These are phyloP conservation scores for Chaetomium globosum DNA, from an alignment of 2,329 filamentous ascomycete species.

Conservation along the genomic window DNA sequence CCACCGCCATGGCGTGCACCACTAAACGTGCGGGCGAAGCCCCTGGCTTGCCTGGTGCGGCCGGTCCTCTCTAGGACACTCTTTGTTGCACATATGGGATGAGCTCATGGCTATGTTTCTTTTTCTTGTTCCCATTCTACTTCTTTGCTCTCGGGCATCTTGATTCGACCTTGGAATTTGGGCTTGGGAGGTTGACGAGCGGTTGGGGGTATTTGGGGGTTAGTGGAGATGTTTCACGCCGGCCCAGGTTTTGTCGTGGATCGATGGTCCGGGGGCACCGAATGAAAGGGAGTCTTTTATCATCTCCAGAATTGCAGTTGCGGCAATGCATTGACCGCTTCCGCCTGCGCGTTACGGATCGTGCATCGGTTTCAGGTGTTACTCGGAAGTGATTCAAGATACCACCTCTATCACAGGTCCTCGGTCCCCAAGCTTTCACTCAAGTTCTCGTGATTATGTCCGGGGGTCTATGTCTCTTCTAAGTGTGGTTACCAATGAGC, in stretches of 20 bases:
- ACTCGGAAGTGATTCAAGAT: slow-evolving; percentile 27
- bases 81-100: slow-evolving; percentile 27
- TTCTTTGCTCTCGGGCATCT: slow-evolving; percentile 24
- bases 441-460: not conserved
- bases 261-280: slow-evolving; percentile 13
- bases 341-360: slow-evolving; percentile 24
- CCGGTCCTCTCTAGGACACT: slow-evolving; percentile 11
- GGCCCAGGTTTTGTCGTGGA: slow-evolving; percentile 15
- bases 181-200: not conserved
- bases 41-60: slow-evolving; percentile 16
- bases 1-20: slow-evolving; percentile 34
- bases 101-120: slow-evolving; percentile 24
- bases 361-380: slow-evolving; percentile 28
- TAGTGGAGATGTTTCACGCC: not conserved
- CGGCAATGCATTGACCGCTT: slow-evolving; percentile 32
- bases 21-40: slow-evolving; percentile 18
- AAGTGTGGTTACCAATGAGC: not conserved
- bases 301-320: slow-evolving; percentile 26
- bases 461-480: not conserved
- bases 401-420: slow-evolving; percentile 20
- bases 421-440: not conserved
- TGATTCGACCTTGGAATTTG: slow-evolving; percentile 25
- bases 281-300: slow-evolving; percentile 25
- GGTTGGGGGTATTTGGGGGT: not conserved
- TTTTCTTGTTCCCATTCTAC: slow-evolving; percentile 18